Evolutionary conservation across 2,329 filamentous ascomycete species (phyloP).

Genomic region (Aspergillus sp.): DNA sequence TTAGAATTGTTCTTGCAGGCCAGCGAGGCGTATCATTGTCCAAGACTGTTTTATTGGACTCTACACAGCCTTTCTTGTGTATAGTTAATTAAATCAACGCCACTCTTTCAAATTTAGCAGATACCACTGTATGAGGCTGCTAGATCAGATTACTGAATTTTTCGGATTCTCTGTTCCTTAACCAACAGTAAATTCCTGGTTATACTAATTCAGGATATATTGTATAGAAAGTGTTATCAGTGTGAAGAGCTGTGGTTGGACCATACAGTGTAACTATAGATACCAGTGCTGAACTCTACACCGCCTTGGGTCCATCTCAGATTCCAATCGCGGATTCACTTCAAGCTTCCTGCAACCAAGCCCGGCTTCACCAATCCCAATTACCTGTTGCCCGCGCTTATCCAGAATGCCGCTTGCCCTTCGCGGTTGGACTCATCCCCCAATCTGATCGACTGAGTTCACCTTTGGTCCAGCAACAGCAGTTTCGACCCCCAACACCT

Average conservation of each 20-base stretch:
- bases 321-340: background rate
- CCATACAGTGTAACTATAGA: background rate
- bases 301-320: constrained; percentile 2
- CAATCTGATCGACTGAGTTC: background rate
- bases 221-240: too few species aligned
- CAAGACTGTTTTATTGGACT: background rate
- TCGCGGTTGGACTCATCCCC: background rate
- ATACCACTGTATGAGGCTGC: background rate
- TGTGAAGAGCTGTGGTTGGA: too few species aligned
- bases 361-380: background rate
- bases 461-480: background rate
- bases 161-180: too few species aligned
- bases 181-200: too few species aligned
- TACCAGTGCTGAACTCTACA: constrained; percentile 1
- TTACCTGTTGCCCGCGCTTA: background rate
- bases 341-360: background rate
- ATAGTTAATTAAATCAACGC: constrained; percentile 5
- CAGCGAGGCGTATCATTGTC: background rate
- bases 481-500: background rate
- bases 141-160: too few species aligned
- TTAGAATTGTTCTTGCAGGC: constrained; percentile 6
- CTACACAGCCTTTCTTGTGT: constrained; percentile 1
- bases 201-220: too few species aligned
- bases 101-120: background rate
- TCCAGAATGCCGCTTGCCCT: constrained; percentile 9